These are phyloP conservation scores for Micractinium sp. DNA, from an alignment of 139 green algal genomes.

Conservation along the genomic window DNA sequence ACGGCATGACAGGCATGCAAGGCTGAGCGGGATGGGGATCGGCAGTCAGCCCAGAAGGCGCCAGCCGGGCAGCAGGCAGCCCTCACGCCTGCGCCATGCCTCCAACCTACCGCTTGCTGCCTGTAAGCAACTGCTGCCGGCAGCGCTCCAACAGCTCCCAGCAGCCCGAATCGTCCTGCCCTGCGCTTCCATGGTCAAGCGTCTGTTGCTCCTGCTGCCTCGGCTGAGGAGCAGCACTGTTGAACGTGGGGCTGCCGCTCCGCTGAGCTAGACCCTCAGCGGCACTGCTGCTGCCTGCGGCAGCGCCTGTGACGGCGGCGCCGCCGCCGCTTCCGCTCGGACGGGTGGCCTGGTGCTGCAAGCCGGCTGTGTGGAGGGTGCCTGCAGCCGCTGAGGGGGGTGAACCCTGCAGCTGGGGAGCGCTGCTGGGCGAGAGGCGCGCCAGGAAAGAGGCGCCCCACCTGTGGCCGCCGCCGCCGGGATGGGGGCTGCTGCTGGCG, in stretches of 20 bases:
- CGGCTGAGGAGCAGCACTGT: no score
- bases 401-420: no score
- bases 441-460: not conserved
- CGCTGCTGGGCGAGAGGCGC: not conserved
- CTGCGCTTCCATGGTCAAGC: no score
- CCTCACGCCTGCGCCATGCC: not conserved
- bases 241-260: no score
- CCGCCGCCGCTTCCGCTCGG: not conserved
- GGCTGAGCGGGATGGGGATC: no score
- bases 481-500: not conserved
- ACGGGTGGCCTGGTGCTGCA: no score
- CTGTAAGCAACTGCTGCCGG: slow-evolving; percentile 3
- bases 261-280: no score
- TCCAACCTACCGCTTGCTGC: not conserved
- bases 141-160: slow-evolving; percentile 2
- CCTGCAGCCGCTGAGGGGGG: no score
- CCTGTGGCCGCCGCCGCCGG: not conserved
- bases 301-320: no score
- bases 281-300: not conserved
- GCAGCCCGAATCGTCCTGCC: not conserved
- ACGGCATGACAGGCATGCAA: not conserved
- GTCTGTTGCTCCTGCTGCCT: not conserved
- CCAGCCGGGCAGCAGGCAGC: not conserved
- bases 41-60: not conserved
- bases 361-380: no score